phyloP scores from a whole-genome alignment of 1,284 basidiomycete genomes.

The Thelephora terrestris region DNA sequence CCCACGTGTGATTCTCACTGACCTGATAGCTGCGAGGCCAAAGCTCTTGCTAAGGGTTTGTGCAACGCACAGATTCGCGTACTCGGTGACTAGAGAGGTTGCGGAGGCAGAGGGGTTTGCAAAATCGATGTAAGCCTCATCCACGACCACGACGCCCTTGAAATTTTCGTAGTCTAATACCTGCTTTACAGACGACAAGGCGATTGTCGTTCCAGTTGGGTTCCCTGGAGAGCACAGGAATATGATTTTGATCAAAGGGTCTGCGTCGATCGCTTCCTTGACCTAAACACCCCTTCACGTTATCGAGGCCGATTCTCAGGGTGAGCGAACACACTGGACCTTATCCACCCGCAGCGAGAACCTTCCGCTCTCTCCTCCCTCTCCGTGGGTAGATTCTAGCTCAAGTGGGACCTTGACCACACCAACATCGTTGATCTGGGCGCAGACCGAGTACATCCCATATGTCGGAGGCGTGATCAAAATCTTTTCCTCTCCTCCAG shows the following conservation, averaged over 20 bases:
- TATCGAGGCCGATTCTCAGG: neutral
- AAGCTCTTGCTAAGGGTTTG: constrained; percentile 97
- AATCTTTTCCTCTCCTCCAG: constrained; percentile 66
- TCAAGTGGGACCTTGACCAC: constrained; percentile 77
- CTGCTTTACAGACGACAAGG: constrained; percentile 59
- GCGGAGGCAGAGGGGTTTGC: constrained; percentile 57
- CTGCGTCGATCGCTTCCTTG: constrained; percentile 53
- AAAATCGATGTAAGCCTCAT: constrained; percentile 99
- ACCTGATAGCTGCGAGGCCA: constrained; percentile 92
- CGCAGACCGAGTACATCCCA: constrained; percentile 95
- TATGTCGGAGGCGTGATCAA: constrained; percentile 92
- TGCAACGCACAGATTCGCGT: constrained; percentile 85
- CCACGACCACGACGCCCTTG: constrained; percentile 88
- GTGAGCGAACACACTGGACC: constrained; percentile 34
- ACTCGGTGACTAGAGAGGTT: constrained; percentile 65
- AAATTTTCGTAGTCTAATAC: constrained; percentile 76
- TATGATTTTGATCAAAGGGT: constrained; percentile 80
- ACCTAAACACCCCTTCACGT: constrained; percentile 37
- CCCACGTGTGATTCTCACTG: constrained; percentile 13
- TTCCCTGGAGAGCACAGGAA: constrained; percentile 98
- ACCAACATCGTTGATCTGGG: constrained; percentile 89
- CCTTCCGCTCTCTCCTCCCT: constrained; percentile 61
- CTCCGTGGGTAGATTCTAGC: constrained; percentile 43
- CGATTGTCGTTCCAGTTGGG: constrained; percentile 86
- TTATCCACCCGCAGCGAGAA: constrained; percentile 75